Base-by-base conservation (phyloP, 2,329 filamentous ascomycete species). In the Cladophialophora bantiana region DNA sequence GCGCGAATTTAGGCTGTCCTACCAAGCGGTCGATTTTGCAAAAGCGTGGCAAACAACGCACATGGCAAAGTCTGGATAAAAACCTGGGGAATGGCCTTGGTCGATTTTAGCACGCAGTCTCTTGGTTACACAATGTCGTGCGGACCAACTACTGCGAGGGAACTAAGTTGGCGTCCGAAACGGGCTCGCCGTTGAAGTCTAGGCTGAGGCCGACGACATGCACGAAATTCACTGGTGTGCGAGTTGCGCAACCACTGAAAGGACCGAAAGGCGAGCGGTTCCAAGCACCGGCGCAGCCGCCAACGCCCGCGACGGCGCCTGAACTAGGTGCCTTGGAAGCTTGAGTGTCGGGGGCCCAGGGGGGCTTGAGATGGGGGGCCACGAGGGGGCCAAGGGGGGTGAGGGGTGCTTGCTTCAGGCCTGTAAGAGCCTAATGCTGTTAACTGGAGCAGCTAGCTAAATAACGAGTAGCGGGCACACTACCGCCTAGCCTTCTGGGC, bases 161-260 rank as follows among this genome's bases (percentile, higher is more conserved):
- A 68, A 63, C 68, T 68, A 70, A 68, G 54, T 68, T 70, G 68
- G 68, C 57, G 68, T 38, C 65, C 68, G 62, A 35, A 54, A 52
- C 54, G 50, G 45, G 59, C 32, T 35, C 10, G 34, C 53, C 34
- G 32, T 54, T 58, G 32, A 58, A 36, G 50, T 36, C 53, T 55
- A 62, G 35, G 12, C 40, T 35, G 59, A 62, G 59, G 59, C 50
- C 52, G 18, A 50, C 59, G 56, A 26, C 18, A 58, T 68, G 66
- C 62, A 65, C 54, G 66, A 64, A 65, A 65, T 56, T 34, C 62
- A 59, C 59, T 63, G 66, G 66, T 54, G 62, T 55, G 18, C 54
- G 64, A 10, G 61, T 53, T 61, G 59, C 45, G 48, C 34, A 52
- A 61, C 59, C 59, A 53, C 59, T 54, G 52, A 45, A 59, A 40